These are phyloP conservation scores for Pinus tabuliformis DNA, from an alignment of 75 land plant species.

Conservation along the genomic window DNA sequence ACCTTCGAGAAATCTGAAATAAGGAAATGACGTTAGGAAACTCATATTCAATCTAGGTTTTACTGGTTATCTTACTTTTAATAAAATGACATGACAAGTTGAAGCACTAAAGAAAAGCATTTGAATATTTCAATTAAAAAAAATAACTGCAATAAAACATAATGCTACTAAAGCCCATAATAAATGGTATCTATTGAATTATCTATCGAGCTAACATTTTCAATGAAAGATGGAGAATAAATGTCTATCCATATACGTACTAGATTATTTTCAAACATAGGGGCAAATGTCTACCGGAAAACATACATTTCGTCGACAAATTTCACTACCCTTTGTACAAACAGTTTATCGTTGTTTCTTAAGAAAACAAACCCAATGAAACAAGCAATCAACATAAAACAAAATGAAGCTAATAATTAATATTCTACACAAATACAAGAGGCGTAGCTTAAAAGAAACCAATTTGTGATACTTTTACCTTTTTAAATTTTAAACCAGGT, in stretches of 20 bases:
- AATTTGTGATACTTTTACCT: no score
- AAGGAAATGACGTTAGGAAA: slow-evolving; percentile 2
- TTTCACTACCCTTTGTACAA: not conserved
- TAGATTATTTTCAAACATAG: not conserved
- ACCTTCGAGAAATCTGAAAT: slow-evolving; percentile 78
- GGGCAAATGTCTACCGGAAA: not conserved
- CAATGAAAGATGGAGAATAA: not conserved
- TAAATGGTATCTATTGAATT: not conserved
- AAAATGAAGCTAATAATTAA: no score
- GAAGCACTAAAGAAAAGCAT: not conserved
- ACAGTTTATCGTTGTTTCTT: not conserved
- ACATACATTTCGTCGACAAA: not conserved
- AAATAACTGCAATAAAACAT: not conserved
- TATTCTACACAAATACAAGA: no score
- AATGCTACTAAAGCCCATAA: not conserved
- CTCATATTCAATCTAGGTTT: not conserved
- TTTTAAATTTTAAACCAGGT: no score
- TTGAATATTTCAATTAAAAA: not conserved
- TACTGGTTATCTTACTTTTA: not conserved
- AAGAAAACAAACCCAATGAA: not conserved
- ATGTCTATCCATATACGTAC: not conserved
- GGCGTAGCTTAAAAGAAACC: no score
- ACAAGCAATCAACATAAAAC: no score
- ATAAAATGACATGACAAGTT: not conserved
- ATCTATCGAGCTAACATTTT: not conserved